phyloP scores from a whole-genome alignment of 2,329 filamentous ascomycete species.

The Microdochium nivale region DNA sequence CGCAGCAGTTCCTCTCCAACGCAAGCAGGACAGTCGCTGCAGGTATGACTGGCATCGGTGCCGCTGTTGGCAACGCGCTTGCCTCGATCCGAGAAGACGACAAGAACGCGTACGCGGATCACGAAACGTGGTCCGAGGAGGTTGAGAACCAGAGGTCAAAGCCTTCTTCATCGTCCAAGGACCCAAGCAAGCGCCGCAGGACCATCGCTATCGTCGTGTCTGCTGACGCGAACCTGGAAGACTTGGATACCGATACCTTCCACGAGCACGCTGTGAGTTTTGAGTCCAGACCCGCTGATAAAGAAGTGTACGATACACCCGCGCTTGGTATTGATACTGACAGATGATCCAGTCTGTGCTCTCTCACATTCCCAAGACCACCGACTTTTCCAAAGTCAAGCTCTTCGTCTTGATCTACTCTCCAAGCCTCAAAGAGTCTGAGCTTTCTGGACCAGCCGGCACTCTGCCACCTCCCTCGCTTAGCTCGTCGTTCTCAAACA shows the following conservation, averaged over 20 bases:
- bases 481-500: constrained; percentile 82
- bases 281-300: constrained; percentile 41
- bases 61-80: constrained; percentile 73
- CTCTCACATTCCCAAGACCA: constrained; percentile 74
- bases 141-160: constrained; percentile 57
- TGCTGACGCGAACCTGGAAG: constrained; percentile 57
- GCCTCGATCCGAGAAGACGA: constrained; percentile 80
- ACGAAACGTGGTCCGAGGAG: constrained; percentile 89
- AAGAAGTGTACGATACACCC: neutral
- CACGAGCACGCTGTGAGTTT: constrained; percentile 78
- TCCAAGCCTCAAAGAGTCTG: constrained; percentile 64
- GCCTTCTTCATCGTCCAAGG: constrained; percentile 18
- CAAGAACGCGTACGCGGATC: constrained; percentile 70
- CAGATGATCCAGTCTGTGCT: constrained; percentile 64
- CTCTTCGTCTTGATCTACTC: constrained; percentile 88
- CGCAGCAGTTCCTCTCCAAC: constrained; percentile 79
- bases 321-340: constrained; percentile 9
- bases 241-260: constrained; percentile 49
- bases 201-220: constrained; percentile 85
- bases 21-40: constrained; percentile 75
- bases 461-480: constrained; percentile 54
- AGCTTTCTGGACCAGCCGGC: constrained; percentile 40
- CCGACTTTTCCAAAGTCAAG: constrained; percentile 64
- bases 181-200: constrained; percentile 48
- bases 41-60: constrained; percentile 74